A percentile compares a stretch with the other conserved stretches of the same genome.
Conservation (phyloP, 169 alveolate species). For the Plasmodium billcollinsi region DNA sequence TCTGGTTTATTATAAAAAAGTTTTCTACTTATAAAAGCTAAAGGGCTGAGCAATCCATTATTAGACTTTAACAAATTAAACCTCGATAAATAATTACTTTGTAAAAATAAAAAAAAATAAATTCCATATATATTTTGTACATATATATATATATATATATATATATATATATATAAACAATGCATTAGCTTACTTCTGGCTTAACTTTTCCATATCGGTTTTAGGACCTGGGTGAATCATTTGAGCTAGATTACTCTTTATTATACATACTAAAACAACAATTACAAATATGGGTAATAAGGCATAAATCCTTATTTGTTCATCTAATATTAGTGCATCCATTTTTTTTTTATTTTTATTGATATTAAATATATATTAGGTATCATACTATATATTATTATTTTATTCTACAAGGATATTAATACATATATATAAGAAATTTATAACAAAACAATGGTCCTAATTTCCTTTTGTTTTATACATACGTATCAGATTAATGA, state of each 20-base stretch:
- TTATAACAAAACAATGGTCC: too few relatives aligned
- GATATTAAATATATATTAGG: too few relatives aligned
- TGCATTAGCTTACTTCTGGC: conserved; percentile 36
- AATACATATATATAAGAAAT: too few relatives aligned
- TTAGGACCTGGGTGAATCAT: conserved; percentile 35
- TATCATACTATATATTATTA: too few relatives aligned
- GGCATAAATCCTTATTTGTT: conserved; percentile 73
- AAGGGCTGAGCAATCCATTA: conserved; percentile 29
- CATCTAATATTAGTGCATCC: conserved; percentile 80
- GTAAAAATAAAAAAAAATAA: neutral
- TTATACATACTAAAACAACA: conserved; percentile 73
- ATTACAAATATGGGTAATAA: conserved; percentile 80
- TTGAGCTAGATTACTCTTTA: conserved; percentile 77
- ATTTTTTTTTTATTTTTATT: conserved; percentile 28
- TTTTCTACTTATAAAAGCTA: conserved; percentile 44
- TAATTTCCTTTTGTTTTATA: too few relatives aligned
- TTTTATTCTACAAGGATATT: too few relatives aligned
- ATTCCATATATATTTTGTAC: neutral
- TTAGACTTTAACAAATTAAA: conserved; percentile 25
- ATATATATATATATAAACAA: conserved; percentile 2
- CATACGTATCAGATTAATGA: too few relatives aligned
- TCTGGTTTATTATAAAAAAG: conserved; percentile 52
- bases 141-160: conserved; percentile 4
- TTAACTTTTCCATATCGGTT: conserved; percentile 64
- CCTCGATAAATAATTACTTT: conserved; percentile 45